phyloP scores from a whole-genome alignment of 2,329 filamentous ascomycete species.

The Cryphonectria radicalis region DNA sequence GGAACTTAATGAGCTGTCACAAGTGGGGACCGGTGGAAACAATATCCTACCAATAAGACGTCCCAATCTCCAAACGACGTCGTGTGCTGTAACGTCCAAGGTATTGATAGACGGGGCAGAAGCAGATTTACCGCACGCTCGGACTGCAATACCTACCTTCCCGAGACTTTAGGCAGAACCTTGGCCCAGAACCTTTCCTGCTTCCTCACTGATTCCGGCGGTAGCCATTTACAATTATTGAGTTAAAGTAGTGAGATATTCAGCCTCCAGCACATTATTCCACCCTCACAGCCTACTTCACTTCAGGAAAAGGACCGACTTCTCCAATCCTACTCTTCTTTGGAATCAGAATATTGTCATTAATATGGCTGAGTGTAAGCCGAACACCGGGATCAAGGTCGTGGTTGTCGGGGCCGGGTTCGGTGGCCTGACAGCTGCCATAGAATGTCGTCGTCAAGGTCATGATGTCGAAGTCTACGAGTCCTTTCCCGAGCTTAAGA shows the following conservation, averaged over 20 bases:
- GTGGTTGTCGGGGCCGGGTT: conserved; percentile 60
- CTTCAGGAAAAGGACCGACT: neutral
- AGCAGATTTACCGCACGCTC: neutral
- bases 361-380: conserved; percentile 14
- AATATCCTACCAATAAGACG: neutral
- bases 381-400: conserved; percentile 56
- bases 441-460: conserved; percentile 65
- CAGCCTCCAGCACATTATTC: neutral
- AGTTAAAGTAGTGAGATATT: neutral
- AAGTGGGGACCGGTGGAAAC: neutral
- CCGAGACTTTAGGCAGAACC: neutral
- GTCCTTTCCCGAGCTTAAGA: conserved; percentile 60
- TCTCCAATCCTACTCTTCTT: no score
- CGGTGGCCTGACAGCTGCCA: conserved; percentile 64
- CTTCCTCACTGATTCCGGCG: neutral
- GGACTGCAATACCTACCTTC: neutral
- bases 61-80: neutral
- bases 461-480: conserved; percentile 64
- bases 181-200: neutral
- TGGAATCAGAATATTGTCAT: neutral
- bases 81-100: neutral
- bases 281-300: no score
- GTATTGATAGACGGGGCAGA: neutral
- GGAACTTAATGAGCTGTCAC: neutral
- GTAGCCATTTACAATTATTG: neutral